A percentile compares a stretch with the other conserved stretches of the same genome.
Evolutionary conservation across 148 eudicot genomes (phyloP).

Genomic region (Diospyros kaki): DNA sequence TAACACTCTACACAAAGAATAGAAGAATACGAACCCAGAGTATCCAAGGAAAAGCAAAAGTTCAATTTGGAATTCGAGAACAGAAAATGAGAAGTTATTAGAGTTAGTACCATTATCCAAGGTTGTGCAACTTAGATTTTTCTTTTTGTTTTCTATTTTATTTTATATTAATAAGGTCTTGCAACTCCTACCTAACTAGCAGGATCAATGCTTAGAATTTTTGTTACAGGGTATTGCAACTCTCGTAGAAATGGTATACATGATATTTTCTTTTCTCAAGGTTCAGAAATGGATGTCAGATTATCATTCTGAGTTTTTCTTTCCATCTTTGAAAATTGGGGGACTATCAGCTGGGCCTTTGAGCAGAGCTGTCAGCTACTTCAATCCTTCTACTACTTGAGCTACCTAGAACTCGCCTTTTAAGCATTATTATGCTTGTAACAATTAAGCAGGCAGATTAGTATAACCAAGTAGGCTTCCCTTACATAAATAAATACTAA

Average conservation of each 20-base stretch:
- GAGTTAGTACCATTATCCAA: not conserved
- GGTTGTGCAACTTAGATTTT: not conserved
- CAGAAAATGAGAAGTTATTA: not conserved
- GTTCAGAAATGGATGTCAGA: not conserved
- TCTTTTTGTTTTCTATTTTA: too few relatives aligned
- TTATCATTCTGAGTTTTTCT: slow-evolving; percentile 1
- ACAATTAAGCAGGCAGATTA: not conserved
- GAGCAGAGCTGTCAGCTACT: not conserved
- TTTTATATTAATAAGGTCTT: too few relatives aligned
- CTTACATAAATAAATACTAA: not conserved
- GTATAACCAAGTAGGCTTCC: not conserved
- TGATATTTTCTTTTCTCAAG: not conserved
- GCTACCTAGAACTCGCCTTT: not conserved
- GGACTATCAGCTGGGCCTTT: too few relatives aligned
- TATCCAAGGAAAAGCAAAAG: not conserved
- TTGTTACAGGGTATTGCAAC: too few relatives aligned
- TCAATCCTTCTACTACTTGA: not conserved
- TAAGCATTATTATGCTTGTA: not conserved
- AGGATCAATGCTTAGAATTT: too few relatives aligned
- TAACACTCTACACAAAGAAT: not conserved
- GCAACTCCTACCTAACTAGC: too few relatives aligned
- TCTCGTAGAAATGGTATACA: not conserved
- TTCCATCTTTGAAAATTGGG: not conserved
- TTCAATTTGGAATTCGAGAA: not conserved
- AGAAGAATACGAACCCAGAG: slow-evolving; percentile 4